Evolutionary conservation across 139 green algal species (phyloP), one percentile per base, ranked within the genome.

Genomic region (Picochlorum sp.): DNA sequence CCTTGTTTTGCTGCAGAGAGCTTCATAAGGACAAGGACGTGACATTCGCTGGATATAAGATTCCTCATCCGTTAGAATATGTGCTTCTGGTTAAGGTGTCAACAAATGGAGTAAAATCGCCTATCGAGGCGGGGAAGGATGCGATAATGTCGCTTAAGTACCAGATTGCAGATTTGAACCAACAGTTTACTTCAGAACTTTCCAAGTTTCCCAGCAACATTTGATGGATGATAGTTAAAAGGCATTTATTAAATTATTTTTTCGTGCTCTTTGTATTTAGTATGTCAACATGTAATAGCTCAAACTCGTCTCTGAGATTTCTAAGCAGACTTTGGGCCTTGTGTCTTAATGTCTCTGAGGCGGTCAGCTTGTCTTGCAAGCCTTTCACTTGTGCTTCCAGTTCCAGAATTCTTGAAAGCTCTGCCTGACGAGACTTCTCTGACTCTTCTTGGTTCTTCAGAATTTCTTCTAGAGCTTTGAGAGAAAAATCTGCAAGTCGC

Each of bases 11-110:
- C 24, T 51, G 51, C 74, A 83, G 70, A 65, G 68, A 82, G 70
- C 68, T 89, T 57, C 78, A 85, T 31, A 51, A 64, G 0, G 80
- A 90, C 67, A 72, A 64, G 36, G 47, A 72, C 6, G 83, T 95
- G 1, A 75, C 89, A 7, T 98, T 98, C 69, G 77, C 90, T 4
- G 91, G 91, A 7, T 98, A 98, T 75, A 81, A 85, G 35, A 81
- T 96, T 39, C 91, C 91, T 0, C 91, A 98, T 68, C 91, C 91
- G 2, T 77, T 97, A 9, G 80, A 94, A 53, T 80, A 94, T 37
- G 65, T 78, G 16, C 82, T 98, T 58, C 54, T 89, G 1, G 64
- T 98, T 50, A 89, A 83, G 61, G 78, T 94, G 33, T 76, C 83
- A 55, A 90, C 84, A 28, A 86, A 67, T 12, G 80, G 72, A 3